Evolutionary conservation across 106 monocot genomes (phyloP).

Genomic region (Amphibolis antarctica): DNA sequence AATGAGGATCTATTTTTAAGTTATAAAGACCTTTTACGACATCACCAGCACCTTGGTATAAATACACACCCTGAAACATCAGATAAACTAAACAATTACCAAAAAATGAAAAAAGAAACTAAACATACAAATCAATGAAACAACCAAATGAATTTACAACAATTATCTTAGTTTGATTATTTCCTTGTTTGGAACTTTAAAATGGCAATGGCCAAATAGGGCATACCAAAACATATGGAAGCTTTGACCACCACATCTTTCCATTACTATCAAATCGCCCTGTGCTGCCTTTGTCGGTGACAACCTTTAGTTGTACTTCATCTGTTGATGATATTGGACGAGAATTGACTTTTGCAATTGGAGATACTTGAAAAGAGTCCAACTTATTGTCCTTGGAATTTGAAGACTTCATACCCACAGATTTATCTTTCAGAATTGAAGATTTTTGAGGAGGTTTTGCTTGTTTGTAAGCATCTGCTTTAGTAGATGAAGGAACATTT

Average conservation of each 20-base stretch:
- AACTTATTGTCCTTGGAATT: not conserved
- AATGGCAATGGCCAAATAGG: not conserved
- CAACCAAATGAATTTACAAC: too few relatives aligned
- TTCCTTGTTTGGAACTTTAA: too few relatives aligned
- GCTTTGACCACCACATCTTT: slow-evolving; percentile 4
- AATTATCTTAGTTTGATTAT: too few relatives aligned
- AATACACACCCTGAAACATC: slow-evolving; percentile 43
- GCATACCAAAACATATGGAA: slow-evolving; percentile 5
- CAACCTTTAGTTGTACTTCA: not conserved
- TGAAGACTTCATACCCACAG: not conserved
- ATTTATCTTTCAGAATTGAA: not conserved
- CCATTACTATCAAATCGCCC: not conserved
- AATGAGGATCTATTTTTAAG: slow-evolving; percentile 27
- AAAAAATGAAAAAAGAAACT: not conserved
- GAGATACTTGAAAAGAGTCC: not conserved
- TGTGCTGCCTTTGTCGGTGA: not conserved
- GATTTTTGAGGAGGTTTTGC: not conserved
- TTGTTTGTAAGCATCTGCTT: not conserved
- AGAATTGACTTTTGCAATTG: not conserved
- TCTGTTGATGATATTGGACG: not conserved
- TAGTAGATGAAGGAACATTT: not conserved
- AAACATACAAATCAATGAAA: too few relatives aligned
- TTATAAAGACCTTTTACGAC: slow-evolving; percentile 50
- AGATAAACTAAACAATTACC: not conserved
- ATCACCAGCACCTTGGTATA: slow-evolving; percentile 29